These are phyloP conservation scores for Phytophthora megakarya DNA, from an alignment of 352 stramenopile genomes.

Conservation along the genomic window DNA sequence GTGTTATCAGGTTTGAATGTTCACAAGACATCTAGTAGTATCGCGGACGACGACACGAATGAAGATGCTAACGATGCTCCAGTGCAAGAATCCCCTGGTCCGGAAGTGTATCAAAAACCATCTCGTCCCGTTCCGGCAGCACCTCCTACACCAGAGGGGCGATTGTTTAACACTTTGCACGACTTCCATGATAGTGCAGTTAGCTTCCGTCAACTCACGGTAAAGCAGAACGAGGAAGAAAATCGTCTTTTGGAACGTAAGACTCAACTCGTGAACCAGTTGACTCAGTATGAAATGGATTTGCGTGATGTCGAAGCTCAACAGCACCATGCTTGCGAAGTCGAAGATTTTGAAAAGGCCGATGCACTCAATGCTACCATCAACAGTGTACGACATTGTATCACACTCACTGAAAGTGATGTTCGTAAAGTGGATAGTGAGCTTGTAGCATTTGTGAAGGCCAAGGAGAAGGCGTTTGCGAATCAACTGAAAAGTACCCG, in stretches of 20 bases:
- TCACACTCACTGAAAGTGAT: conserved; percentile 81
- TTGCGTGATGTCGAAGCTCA: conserved; percentile 79
- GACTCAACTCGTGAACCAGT: conserved; percentile 59
- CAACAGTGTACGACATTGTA: conserved; percentile 81
- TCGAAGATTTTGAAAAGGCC: conserved; percentile 87
- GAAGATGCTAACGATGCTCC: conserved; percentile 17
- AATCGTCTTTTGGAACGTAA: conserved; percentile 74
- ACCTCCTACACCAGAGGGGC: conserved; percentile 63
- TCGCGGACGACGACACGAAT: conserved; percentile 21
- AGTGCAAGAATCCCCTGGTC: conserved; percentile 18
- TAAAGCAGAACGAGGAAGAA: conserved; percentile 80
- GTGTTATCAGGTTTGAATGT: conserved; percentile 62
- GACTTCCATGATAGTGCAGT: conserved; percentile 80
- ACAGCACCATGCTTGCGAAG: conserved; percentile 77
- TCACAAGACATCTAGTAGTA: conserved; percentile 31
- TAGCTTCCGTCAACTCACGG: conserved; percentile 62
- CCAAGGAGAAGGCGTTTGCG: conserved; percentile 78
- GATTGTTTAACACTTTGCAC: conserved; percentile 64
- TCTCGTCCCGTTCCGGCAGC: conserved; percentile 29
- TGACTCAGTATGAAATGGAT: conserved; percentile 85
- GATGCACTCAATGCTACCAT: conserved; percentile 83
- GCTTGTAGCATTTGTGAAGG: conserved; percentile 67
- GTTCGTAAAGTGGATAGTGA: conserved; percentile 81
- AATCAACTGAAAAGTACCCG: conserved; percentile 80
- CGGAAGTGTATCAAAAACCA: conserved; percentile 35